Percentiles rank a stretch among this genome's conserved stretches.
These are phyloP conservation scores for Pseudocercospora vitis DNA, from an alignment of 2,329 filamentous ascomycete species.

Conservation along the genomic window DNA sequence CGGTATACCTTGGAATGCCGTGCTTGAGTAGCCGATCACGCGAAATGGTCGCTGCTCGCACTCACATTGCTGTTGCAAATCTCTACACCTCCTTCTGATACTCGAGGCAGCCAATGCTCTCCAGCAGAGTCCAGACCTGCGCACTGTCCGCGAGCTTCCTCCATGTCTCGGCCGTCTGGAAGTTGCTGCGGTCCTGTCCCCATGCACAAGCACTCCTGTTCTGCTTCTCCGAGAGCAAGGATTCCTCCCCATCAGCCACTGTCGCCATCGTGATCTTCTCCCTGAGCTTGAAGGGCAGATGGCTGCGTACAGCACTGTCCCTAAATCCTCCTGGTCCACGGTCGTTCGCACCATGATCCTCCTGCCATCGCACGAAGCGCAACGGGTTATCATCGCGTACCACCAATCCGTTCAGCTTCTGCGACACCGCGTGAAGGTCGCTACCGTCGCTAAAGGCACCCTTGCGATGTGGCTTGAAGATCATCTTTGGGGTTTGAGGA, in stretches of 20 bases:
- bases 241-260: slow-evolving; percentile 24
- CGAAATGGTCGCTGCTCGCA: not conserved
- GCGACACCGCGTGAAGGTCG: slow-evolving; percentile 29
- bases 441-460: slow-evolving; percentile 34
- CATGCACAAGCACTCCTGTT: slow-evolving; percentile 36
- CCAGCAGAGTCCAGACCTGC: slow-evolving; percentile 43
- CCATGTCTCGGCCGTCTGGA: slow-evolving; percentile 33
- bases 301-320: slow-evolving; percentile 28
- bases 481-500: slow-evolving; percentile 31
- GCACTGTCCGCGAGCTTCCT: slow-evolving; percentile 38
- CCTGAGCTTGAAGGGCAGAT: slow-evolving; percentile 38
- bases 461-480: slow-evolving; percentile 37
- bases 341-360: slow-evolving; percentile 22
- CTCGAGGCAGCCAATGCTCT: slow-evolving; percentile 41
- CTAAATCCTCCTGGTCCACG: slow-evolving; percentile 25
- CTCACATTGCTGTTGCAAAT: not conserved
- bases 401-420: slow-evolving; percentile 29
- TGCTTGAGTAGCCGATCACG: no score
- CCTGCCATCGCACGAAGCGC: slow-evolving; percentile 33
- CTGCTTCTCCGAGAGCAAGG: slow-evolving; percentile 39
- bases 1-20: no score
- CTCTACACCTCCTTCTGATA: slow-evolving; percentile 32
- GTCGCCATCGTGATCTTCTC: slow-evolving; percentile 33
- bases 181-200: slow-evolving; percentile 37
- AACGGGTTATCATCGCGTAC: slow-evolving; percentile 22